Evolutionary conservation across 2,329 filamentous ascomycete genomes (phyloP).

Genomic region (Neodidymelliopsis sp.): DNA sequence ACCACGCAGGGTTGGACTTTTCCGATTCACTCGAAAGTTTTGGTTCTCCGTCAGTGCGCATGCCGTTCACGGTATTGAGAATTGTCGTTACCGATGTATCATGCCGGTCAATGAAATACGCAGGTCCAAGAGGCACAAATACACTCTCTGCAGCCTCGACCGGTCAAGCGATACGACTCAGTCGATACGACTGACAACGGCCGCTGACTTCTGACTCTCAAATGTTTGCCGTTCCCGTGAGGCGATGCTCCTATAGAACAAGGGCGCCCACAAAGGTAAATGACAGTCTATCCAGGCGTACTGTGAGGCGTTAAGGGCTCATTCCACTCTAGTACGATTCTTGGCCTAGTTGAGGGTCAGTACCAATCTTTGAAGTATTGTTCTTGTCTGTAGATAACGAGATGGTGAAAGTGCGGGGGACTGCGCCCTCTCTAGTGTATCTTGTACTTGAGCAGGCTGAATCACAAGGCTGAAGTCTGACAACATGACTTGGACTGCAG

Average conservation of each 20-base stretch:
- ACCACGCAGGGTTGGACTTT: slow-evolving; percentile 30
- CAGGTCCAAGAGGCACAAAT: slow-evolving; percentile 14
- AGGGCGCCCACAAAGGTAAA: not conserved
- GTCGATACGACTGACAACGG: not conserved
- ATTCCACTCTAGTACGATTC: slow-evolving; percentile 27
- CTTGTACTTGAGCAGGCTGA: slow-evolving; percentile 29
- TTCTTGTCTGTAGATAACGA: not conserved
- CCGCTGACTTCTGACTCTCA: not conserved
- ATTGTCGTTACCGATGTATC: slow-evolving; percentile 31
- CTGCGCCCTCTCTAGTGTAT: slow-evolving; percentile 9
- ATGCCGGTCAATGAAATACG: slow-evolving; percentile 23
- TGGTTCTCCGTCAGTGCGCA: slow-evolving; percentile 40
- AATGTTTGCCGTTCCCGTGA: not conserved
- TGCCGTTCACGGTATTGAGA: slow-evolving; percentile 32
- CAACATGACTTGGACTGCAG: slow-evolving; percentile 17
- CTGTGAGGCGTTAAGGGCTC: slow-evolving; percentile 23
- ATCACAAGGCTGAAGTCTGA: slow-evolving; percentile 34
- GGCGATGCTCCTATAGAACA: not conserved
- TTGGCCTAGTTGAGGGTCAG: slow-evolving; percentile 37
- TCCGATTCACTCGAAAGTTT: slow-evolving; percentile 38
- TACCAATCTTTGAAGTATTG: slow-evolving; percentile 18
- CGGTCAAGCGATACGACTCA: not conserved
- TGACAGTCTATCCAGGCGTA: slow-evolving; percentile 28
- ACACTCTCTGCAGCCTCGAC: slow-evolving; percentile 6
- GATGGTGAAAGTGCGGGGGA: not conserved